These are phyloP conservation scores for Pseudocohnilembus persalinus DNA, from an alignment of 169 alveolate genomes.

Conservation along the genomic window DNA sequence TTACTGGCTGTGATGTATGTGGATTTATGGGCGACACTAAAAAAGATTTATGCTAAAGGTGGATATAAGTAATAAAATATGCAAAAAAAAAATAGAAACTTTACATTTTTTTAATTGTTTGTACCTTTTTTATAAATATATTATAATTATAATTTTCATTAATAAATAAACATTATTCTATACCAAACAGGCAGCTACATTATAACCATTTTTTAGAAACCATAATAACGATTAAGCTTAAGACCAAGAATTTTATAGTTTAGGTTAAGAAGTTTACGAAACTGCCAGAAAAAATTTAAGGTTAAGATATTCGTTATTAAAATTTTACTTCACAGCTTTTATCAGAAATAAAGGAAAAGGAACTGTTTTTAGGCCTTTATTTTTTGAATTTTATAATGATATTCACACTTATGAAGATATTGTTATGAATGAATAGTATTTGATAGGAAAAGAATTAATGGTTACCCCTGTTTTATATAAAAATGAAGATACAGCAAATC, in stretches of 20 bases:
- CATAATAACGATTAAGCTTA: constrained; percentile 48
- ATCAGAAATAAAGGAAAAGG: constrained; percentile 34
- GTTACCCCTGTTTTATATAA: constrained; percentile 34
- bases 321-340: constrained; percentile 33
- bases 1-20: constrained; percentile 81
- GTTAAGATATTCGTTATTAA: constrained; percentile 44
- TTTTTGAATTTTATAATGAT: constrained; percentile 44
- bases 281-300: constrained; percentile 29
- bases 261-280: constrained; percentile 25
- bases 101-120: too few species aligned
- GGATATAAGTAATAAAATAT: constrained; percentile 74
- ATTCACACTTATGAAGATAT: constrained; percentile 16
- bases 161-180: too few species aligned
- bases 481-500: neutral
- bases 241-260: constrained; percentile 36
- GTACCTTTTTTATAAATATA: too few species aligned
- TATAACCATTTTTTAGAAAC: constrained; percentile 48
- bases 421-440: constrained; percentile 30
- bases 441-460: constrained; percentile 46
- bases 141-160: too few species aligned
- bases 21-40: constrained; percentile 69
- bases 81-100: too few species aligned
- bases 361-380: constrained; percentile 38
- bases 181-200: too few species aligned
- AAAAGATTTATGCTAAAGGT: constrained; percentile 71